Evolutionary conservation across 306 rosid species (phyloP).

Genomic region (Pterocarpus macrocarpus): DNA sequence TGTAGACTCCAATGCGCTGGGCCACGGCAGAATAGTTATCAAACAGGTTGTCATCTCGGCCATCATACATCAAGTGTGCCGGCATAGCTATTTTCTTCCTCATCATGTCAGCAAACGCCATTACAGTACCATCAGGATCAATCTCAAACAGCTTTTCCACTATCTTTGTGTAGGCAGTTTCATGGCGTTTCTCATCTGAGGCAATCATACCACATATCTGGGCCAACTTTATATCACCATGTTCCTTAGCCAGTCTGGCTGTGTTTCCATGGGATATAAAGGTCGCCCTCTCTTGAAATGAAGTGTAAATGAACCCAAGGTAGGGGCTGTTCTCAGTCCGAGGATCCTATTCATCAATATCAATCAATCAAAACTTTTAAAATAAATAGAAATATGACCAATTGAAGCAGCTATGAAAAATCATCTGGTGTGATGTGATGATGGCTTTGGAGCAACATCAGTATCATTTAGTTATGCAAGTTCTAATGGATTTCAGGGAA

Average conservation of each 20-base stretch:
- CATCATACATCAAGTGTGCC: constrained; percentile 93
- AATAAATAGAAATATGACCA: constrained; percentile 17
- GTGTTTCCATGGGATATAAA: constrained; percentile 94
- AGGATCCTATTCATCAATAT: constrained; percentile 70
- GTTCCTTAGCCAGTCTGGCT: constrained; percentile 90
- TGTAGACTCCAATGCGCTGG: constrained; percentile 85
- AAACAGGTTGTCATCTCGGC: constrained; percentile 76
- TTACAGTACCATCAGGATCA: constrained; percentile 81
- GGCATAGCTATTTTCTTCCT: constrained; percentile 93
- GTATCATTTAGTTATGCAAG: not conserved
- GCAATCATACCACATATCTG: constrained; percentile 93
- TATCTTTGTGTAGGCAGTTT: constrained; percentile 91
- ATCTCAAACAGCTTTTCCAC: constrained; percentile 87
- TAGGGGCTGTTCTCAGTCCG: constrained; percentile 91
- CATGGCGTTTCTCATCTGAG: constrained; percentile 92
- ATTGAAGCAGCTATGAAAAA: constrained; percentile 11
- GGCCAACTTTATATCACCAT: constrained; percentile 84
- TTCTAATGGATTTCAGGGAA: not conserved
- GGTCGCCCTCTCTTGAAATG: constrained; percentile 96
- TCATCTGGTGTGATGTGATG: not conserved
- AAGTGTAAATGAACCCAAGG: constrained; percentile 89
- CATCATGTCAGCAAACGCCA: constrained; percentile 94
- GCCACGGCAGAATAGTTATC: constrained; percentile 83
- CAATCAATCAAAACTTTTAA: not conserved
- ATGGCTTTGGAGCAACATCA: constrained; percentile 9